Conservation (phyloP, 345 rosid species). For the Barbarea vulgaris region DNA sequence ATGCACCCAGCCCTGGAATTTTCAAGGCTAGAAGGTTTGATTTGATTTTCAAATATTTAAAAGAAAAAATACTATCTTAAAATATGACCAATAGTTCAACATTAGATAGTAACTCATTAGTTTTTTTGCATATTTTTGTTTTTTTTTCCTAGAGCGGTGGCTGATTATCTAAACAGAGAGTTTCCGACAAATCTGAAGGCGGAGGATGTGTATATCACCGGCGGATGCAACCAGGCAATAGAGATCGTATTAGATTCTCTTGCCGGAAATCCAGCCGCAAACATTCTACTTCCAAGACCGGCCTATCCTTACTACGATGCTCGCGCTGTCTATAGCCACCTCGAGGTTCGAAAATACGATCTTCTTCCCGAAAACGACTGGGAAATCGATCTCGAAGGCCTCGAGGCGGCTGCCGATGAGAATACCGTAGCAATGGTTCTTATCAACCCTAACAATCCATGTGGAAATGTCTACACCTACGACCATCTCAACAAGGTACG, state of each 20-base stretch:
- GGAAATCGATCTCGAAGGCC: conserved; percentile 54
- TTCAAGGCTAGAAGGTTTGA: conserved; percentile 56
- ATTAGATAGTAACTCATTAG: background rate
- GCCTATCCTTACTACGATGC: conserved; percentile 49
- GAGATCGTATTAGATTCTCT: conserved; percentile 46
- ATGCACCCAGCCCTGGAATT: conserved; percentile 47
- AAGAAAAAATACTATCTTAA: too few species aligned
- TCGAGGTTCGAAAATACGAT: conserved; percentile 51
- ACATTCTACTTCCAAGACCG: conserved; percentile 44
- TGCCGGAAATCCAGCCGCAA: conserved; percentile 46
- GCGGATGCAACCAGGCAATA: conserved; percentile 61
- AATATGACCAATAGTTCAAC: too few species aligned
- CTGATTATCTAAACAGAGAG: conserved; percentile 47
- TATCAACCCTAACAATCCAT: conserved; percentile 44
- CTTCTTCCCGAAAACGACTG: conserved; percentile 53
- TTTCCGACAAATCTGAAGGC: conserved; percentile 46
- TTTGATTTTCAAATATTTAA: too few species aligned
- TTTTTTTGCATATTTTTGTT: background rate
- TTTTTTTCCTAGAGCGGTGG: conserved; percentile 43
- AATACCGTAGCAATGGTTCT: conserved; percentile 59
- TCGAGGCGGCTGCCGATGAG: conserved; percentile 54
- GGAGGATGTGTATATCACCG: conserved; percentile 53
- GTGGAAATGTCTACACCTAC: conserved; percentile 41
- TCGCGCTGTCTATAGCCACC: conserved; percentile 15
- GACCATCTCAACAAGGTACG: conserved; percentile 45